These are phyloP conservation scores for Ophiorrhiza pumila DNA, from an alignment of 257 asterid genomes.

Conservation along the genomic window DNA sequence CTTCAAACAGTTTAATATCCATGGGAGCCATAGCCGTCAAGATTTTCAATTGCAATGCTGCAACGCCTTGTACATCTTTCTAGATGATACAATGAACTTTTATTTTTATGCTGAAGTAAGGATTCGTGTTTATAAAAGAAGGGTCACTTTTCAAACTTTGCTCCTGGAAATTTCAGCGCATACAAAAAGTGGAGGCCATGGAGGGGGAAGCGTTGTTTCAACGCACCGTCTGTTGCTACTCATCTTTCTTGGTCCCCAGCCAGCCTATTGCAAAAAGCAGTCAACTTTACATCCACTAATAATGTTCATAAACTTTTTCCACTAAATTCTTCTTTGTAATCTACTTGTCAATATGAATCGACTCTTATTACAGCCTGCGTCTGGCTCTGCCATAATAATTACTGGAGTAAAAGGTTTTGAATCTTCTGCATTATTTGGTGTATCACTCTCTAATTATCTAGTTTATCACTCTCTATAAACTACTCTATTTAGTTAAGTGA, in stretches of 20 bases:
- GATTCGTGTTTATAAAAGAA: not conserved
- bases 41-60: not conserved
- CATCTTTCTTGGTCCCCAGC: not conserved
- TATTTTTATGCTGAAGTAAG: too few species aligned
- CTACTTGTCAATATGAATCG: too few species aligned
- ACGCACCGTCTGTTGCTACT: conserved; percentile 32
- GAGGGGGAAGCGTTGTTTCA: conserved; percentile 21
- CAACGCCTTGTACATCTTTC: not conserved
- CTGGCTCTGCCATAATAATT: too few species aligned
- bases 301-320: not conserved
- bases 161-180: not conserved
- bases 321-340: not conserved
- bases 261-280: not conserved
- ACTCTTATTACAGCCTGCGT: too few species aligned
- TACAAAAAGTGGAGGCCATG: not conserved
- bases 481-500: too few species aligned
- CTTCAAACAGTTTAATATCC: not conserved
- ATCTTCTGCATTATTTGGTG: too few species aligned
- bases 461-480: too few species aligned
- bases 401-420: too few species aligned
- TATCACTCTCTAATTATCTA: too few species aligned
- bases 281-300: not conserved
- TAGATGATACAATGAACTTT: too few species aligned
- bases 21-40: not conserved
- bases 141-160: too few species aligned